These are phyloP conservation scores for Lachnellula suecica DNA, from an alignment of 2,329 filamentous ascomycete species.

Conservation along the genomic window DNA sequence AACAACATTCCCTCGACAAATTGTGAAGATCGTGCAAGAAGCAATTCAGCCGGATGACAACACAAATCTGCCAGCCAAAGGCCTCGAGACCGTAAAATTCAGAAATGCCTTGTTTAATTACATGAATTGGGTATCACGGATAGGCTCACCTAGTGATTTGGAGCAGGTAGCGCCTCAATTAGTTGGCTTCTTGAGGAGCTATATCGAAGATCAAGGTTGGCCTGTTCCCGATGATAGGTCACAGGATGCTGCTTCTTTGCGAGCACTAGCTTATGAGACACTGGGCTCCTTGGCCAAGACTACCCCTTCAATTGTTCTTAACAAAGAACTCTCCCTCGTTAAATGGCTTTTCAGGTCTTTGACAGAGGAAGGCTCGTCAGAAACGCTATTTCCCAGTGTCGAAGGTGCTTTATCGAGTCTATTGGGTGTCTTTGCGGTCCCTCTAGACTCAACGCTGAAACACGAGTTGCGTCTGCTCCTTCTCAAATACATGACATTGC, in stretches of 20 bases:
- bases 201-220: conserved; percentile 82
- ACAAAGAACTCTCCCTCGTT: conserved; percentile 51
- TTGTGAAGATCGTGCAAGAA: conserved; percentile 68
- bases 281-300: conserved; percentile 77
- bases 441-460: conserved; percentile 36
- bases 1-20: conserved; percentile 65
- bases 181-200: conserved; percentile 67
- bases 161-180: conserved; percentile 65
- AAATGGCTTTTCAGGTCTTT: conserved; percentile 84
- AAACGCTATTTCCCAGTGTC: conserved; percentile 78
- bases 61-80: conserved; percentile 32
- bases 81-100: conserved; percentile 70
- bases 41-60: conserved; percentile 51
- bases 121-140: conserved; percentile 80
- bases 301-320: conserved; percentile 56
- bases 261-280: conserved; percentile 84
- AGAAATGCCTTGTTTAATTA: conserved; percentile 82
- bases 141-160: conserved; percentile 63
- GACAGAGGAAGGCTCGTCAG: conserved; percentile 72
- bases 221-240: conserved; percentile 61
- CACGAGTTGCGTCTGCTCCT: conserved; percentile 49
- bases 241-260: conserved; percentile 62
- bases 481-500: conserved; percentile 63
- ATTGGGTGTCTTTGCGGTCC: conserved; percentile 51
- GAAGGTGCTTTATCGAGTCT: conserved; percentile 85